Evolutionary conservation across 1,284 basidiomycete genomes (phyloP), one percentile per base, ranked within the genome.

Genomic region (Ganoderma leucocontextum): DNA sequence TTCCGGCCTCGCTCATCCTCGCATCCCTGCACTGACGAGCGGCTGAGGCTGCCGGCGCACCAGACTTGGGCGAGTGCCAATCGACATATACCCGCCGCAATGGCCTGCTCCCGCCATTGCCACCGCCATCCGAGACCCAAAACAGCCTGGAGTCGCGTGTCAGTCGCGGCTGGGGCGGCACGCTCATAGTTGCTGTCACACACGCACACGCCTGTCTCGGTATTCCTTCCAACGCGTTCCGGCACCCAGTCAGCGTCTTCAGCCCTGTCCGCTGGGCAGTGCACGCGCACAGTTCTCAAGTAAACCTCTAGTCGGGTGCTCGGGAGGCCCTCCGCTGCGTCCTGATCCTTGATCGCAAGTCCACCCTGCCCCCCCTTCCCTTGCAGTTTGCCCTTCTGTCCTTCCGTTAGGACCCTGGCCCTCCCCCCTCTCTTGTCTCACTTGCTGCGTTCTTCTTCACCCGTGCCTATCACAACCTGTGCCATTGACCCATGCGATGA

Each of bases 391-490:
- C 15, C 19, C 7, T 33, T 22, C 25, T 13, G 33, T 59, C 60
- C 33, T 39, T 36, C 29, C 38, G 22, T 19, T 25, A 7, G 38
- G 22, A 12, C 38, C 9, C 29, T 53, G 53, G 13, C 22, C 39
- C n/a, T 60, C 58, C 9, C 38, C 47, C 19, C 9, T 38, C 6
- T 22, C 58, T 29, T 39, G 38, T 29, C n/a, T 17, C 38, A 60
- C 38, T 25, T 15, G 58, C 13, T 29, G 55, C 35, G 15, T 58
- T 35, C 35, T 10, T 33, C 55, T 55, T 55, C 55, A 12, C 22
- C 36, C 17, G 58, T 15, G 35, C 59, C 64, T 42, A 36, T 72
- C 67, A 69, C 71, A 69, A 67, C 69, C 64, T 57, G 41, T 62
- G 29, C 2, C 29, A 29, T 29, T 2, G 62, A 70, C 71, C 52